Evolutionary conservation across 306 rosid genomes (phyloP).

Genomic region (Medicago arabica): DNA sequence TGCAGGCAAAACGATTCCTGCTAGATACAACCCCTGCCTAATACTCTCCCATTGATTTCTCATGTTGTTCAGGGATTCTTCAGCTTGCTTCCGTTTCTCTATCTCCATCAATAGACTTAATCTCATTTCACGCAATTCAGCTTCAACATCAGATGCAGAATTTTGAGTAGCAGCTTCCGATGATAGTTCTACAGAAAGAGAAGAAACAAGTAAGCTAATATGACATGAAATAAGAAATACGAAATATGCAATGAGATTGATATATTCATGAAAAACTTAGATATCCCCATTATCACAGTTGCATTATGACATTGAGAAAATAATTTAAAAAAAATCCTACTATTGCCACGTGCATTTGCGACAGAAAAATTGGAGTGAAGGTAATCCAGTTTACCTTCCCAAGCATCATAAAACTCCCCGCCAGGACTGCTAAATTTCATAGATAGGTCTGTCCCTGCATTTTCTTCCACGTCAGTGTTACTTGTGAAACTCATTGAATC

Average conservation of each 20-base stretch:
- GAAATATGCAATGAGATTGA: constrained; percentile 4
- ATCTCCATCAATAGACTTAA: constrained; percentile 74
- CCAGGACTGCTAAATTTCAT: constrained; percentile 46
- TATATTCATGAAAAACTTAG: constrained; percentile 10
- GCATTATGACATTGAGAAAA: neutral
- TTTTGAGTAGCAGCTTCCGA: constrained; percentile 62
- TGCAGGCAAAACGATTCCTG: constrained; percentile 73
- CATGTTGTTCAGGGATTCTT: constrained; percentile 69
- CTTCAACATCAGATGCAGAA: constrained; percentile 52
- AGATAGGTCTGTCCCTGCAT: constrained; percentile 58
- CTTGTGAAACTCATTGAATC: constrained; percentile 78
- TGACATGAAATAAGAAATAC: constrained; percentile 24
- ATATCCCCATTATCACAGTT: neutral
- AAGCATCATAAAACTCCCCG: constrained; percentile 87
- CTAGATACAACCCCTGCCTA: constrained; percentile 64
- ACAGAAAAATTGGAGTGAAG: constrained; percentile 11
- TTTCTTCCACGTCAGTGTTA: constrained; percentile 81
- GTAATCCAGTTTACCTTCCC: constrained; percentile 71
- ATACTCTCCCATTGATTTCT: constrained; percentile 76
- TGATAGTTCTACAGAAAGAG: constrained; percentile 65
- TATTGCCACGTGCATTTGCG: constrained; percentile 4
- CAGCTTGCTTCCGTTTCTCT: constrained; percentile 88
- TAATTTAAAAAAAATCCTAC: neutral
- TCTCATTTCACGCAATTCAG: constrained; percentile 76
- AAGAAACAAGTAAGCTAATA: constrained; percentile 38